These are phyloP conservation scores for Aureobasidium pullulans DNA, from an alignment of 2,329 filamentous ascomycete species.

Conservation along the genomic window DNA sequence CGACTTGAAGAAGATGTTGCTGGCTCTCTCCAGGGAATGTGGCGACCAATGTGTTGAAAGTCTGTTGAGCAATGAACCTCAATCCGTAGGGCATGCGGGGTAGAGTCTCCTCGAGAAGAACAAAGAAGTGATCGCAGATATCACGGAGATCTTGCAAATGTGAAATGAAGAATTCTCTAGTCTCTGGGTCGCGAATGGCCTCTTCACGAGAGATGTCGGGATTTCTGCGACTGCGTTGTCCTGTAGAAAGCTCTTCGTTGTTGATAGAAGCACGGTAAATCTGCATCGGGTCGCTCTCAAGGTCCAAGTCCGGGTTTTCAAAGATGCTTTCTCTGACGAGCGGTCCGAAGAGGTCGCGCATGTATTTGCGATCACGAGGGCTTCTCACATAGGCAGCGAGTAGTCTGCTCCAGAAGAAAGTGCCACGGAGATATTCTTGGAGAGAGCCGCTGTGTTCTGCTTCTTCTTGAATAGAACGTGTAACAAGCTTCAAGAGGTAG, in stretches of 20 bases:
- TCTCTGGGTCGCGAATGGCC: conserved; percentile 93
- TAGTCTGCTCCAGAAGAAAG: conserved; percentile 88
- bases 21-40: conserved; percentile 76
- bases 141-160: conserved; percentile 90
- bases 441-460: conserved; percentile 64
- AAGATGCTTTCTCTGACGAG: conserved; percentile 88
- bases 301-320: conserved; percentile 80
- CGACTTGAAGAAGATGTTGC: conserved; percentile 70
- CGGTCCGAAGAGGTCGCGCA: conserved; percentile 77
- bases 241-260: conserved; percentile 92
- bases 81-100: conserved; percentile 90
- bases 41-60: conserved; percentile 67
- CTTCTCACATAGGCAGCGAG: conserved; percentile 83
- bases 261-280: conserved; percentile 95
- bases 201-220: conserved; percentile 83
- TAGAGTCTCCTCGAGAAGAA: conserved; percentile 71
- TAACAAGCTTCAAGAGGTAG: conserved; percentile 83
- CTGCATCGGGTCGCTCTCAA: conserved; percentile 95
- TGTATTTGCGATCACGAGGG: conserved; percentile 83
- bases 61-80: conserved; percentile 78
- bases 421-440: conserved; percentile 81
- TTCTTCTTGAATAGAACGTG: conserved; percentile 76
- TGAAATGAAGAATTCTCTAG: conserved; percentile 84
- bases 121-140: conserved; percentile 85
- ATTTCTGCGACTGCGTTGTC: conserved; percentile 69